Evolutionary conservation across 2,329 filamentous ascomycete genomes (phyloP).

Genomic region (Aspergillus oerlinghausenensis): DNA sequence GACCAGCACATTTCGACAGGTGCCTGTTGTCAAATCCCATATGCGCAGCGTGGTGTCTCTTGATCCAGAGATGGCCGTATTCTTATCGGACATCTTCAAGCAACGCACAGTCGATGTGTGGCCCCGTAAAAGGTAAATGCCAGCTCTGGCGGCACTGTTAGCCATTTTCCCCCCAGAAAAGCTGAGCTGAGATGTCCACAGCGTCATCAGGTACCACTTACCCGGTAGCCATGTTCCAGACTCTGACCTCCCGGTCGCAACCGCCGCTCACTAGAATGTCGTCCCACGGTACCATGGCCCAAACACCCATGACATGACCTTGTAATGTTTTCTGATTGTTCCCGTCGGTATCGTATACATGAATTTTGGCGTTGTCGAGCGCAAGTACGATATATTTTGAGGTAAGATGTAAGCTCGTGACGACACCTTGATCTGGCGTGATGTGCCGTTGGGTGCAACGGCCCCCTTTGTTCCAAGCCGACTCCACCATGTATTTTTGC

Average conservation of each 20-base stretch:
- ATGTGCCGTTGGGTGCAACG: slow-evolving; percentile 78
- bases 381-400: slow-evolving; percentile 96
- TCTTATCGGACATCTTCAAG: slow-evolving; percentile 92
- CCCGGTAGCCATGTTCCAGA: slow-evolving; percentile 95
- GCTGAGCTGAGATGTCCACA: not conserved
- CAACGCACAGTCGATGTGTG: slow-evolving; percentile 97
- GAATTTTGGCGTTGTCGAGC: slow-evolving; percentile 96
- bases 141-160: slow-evolving; percentile 49
- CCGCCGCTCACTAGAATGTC: slow-evolving; percentile 93
- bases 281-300: slow-evolving; percentile 98
- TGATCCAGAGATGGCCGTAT: slow-evolving; percentile 93
- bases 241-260: slow-evolving; percentile 91
- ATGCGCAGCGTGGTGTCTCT: slow-evolving; percentile 90
- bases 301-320: slow-evolving; percentile 98
- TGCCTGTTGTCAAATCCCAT: slow-evolving; percentile 85
- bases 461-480: slow-evolving; percentile 93
- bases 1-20: slow-evolving; percentile 86
- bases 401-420: slow-evolving; percentile 91
- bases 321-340: slow-evolving; percentile 82
- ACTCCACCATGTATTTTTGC: slow-evolving; percentile 93
- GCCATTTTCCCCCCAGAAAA: slow-evolving; percentile 5
- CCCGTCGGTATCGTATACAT: slow-evolving; percentile 92
- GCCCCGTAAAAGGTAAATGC: slow-evolving; percentile 78
- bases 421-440: slow-evolving; percentile 92
- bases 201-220: slow-evolving; percentile 39